Evolutionary conservation across 2,329 filamentous ascomycete species (phyloP), one percentile per base, ranked within the genome.

Genomic region (Colletotrichum caudatum): DNA sequence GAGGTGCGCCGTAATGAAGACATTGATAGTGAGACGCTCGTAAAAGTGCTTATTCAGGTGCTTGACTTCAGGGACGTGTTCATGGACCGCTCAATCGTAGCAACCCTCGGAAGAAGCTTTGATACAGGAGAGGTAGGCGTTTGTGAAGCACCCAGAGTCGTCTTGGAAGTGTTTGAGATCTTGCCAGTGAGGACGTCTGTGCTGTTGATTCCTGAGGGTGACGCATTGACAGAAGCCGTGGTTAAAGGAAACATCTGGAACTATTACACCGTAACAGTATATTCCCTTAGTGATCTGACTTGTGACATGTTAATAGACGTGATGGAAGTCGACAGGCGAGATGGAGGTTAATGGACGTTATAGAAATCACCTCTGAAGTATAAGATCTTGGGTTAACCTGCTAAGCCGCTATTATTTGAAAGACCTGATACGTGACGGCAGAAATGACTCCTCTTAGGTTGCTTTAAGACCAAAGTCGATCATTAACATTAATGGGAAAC

Each of bases 181-280:
- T 20, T 23, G 53, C 48, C 23, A 18, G 48, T 8, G 7, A 39
- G 35, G 11, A 29, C 9, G n/a, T 54, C 35, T 23, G 60, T 60
- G 37, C 60, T 39, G 12, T 26, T 26, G 48, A 1, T 37, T 62
- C n/a, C 35, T 50, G 2, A 29, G n/a, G 37, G 60, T 53, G 9
- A 65, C 60, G 39, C 66, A 69, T 2, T 35, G 60, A 16, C 66
- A 72, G 2, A 54, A 39, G 9, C 33, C 56, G 5, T 58, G 57
- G n/a, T n/a, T n/a, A n/a, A n/a, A n/a, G n/a, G n/a, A n/a, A n/a
- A n/a, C n/a, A n/a, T n/a, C n/a, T n/a, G n/a, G n/a, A n/a, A n/a
- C n/a, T n/a, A n/a, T n/a, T n/a, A n/a, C n/a, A n/a, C n/a, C n/a
- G n/a, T n/a, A n/a, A n/a, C n/a, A n/a, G n/a, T n/a, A n/a, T n/a